Evolutionary conservation across 768 basidiomycete genomes (phyloP), one percentile per base, ranked within the genome.

Genomic region (Auriscalpium vulgare): DNA sequence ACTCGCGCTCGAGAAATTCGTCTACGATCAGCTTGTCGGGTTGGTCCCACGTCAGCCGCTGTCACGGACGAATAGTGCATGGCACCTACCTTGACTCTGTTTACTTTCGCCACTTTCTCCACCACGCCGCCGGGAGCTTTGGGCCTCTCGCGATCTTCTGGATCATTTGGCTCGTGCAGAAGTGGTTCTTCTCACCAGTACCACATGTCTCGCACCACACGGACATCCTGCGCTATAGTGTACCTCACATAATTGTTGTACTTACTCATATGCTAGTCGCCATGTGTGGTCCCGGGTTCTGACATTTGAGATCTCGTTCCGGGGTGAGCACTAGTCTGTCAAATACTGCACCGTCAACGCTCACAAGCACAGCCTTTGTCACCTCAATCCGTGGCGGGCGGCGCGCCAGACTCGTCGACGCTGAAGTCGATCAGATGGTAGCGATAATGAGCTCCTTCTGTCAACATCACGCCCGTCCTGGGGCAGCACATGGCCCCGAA

Each of bases 1-100:
- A 80, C 53, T 76, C 79, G 29, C 79, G 87, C 14, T 88, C 87
- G 61, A 74, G 83, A 61, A 88, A 87, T 59, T 74, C 76, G 8
- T 88, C 86, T 4, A 79, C 83, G 67, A 77, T 83, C 66, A 88
- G 78, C 65, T 65, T 88, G 43, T 74, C 80, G 38, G 71, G n/a
- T 65, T 82, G 56, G 69, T 75, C 36, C 75, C 84, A 45, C 75
- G 84, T 51, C 74, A 71, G 50, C 66, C 73, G 8, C 57, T 72
- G 14, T 71, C 70, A 62, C 73, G 78, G 58, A 66, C 69, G 16
- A 66, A 54, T 47, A 74, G 72, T 36, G 58, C 61, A 14, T 48
- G 60, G 47, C 56, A 62, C 29, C 13, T 54, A 17, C 52, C 50
- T 13, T 64, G 56, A 62, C 8, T 34, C 34, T 46, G 17, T 51